Evolutionary conservation across 2,329 filamentous ascomycete species (phyloP).

Genomic region (Podosphaera leucotricha): DNA sequence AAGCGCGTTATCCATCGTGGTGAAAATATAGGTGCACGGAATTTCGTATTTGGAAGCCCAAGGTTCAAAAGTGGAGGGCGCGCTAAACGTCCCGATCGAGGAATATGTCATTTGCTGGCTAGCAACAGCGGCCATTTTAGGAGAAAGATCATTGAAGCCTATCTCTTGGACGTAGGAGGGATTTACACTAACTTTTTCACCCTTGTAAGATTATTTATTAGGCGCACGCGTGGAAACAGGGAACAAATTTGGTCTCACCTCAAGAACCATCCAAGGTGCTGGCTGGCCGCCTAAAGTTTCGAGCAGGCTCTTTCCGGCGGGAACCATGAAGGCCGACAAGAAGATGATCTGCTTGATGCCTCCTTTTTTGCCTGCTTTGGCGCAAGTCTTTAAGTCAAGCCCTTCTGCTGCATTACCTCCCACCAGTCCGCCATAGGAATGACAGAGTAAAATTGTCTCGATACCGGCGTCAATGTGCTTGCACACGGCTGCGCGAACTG

Average conservation of each 20-base stretch:
- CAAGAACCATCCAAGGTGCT: slow-evolving; percentile 5
- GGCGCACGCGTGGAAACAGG: neutral
- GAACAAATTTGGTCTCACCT: slow-evolving; percentile 3
- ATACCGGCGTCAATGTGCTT: slow-evolving; percentile 17
- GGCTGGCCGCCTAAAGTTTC: slow-evolving; percentile 5
- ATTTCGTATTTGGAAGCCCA: slow-evolving; percentile 4
- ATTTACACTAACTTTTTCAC: slow-evolving; percentile 3
- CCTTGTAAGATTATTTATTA: slow-evolving; percentile 2
- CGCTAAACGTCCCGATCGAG: slow-evolving; percentile 3
- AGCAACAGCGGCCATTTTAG: slow-evolving; percentile 1
- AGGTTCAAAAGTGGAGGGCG: slow-evolving; percentile 7
- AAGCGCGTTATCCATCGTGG: slow-evolving; percentile 5
- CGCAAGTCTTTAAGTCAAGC: slow-evolving; percentile 1
- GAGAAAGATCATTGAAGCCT: slow-evolving; percentile 5
- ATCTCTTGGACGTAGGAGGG: neutral
- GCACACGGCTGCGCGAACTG: slow-evolving; percentile 7
- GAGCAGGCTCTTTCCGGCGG: slow-evolving; percentile 4
- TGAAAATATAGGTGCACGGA: slow-evolving; percentile 8
- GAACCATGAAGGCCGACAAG: slow-evolving; percentile 6
- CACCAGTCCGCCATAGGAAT: slow-evolving; percentile 19
- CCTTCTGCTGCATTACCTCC: slow-evolving; percentile 7
- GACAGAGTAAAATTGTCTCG: slow-evolving; percentile 18
- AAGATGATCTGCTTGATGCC: slow-evolving; percentile 6
- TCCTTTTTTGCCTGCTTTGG: slow-evolving; percentile 4
- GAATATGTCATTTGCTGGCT: slow-evolving; percentile 3